Base-by-base conservation (phyloP, 768 basidiomycete species). In the Termitomyces sp. region DNA sequence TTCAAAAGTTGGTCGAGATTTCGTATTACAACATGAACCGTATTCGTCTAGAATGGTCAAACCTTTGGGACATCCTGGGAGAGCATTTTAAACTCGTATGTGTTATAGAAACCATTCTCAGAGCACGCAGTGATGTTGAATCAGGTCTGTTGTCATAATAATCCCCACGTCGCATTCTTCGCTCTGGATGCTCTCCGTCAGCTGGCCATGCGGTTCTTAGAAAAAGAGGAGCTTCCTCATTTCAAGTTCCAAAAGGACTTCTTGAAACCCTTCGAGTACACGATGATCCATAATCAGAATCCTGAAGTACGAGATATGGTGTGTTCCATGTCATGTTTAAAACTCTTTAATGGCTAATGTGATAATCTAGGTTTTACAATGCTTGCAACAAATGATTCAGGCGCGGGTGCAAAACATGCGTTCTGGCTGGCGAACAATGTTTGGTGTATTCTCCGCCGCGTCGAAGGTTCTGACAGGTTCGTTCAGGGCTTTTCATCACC, bases 201-300 rank as follows among this genome's bases (percentile, higher is more conserved):
- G 71, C 76, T 99, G 50, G 94, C 97, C 3, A 97, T 97, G 94
- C 87, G 97, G 37, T 99, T 99, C 73, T 80, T 99, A 65, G 97
- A 98, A 73, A 99, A 98, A 72, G 97, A 98, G 68, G 97, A 99
- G 71, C 69, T 99, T 59, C 85, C 94, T 2, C 94, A 98, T 74
- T 99, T 98, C 82, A 94, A 95, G 67, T 99, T 99, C 72, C 97
- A 99, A 67, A 99, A 98, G 73, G 96, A 99, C 69, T 99, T 99
- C 74, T 73, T 99, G 60, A 92, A 94, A 67, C 97, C 97, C 0
- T 99, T 98, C 69, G 95, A 98, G 72, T 88, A 97, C 69, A 95
- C 97, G 1, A 99, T 99, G 92, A 81, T 88, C 45, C 90, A 98
- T 68, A 99, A 98, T 70, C 82, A 88, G 56, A 96, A 98, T 70